phyloP scores from a whole-genome alignment of 2,329 filamentous ascomycete genomes.

The Cadophora gregata region DNA sequence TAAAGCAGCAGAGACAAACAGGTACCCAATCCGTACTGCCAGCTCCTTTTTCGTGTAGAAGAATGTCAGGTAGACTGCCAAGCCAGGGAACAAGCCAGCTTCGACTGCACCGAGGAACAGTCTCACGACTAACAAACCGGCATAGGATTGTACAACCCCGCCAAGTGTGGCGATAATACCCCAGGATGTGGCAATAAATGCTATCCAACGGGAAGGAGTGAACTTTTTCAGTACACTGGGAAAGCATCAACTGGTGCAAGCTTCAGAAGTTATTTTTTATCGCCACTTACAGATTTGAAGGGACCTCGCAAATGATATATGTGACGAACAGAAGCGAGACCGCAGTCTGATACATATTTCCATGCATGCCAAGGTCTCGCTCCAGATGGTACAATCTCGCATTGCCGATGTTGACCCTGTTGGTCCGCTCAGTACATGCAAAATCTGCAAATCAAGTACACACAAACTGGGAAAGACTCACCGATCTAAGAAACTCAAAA shows the following conservation, averaged over 20 bases:
- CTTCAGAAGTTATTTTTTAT: not conserved
- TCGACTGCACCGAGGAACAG: constrained; percentile 63
- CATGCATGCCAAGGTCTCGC: constrained; percentile 57
- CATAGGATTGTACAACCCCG: constrained; percentile 59
- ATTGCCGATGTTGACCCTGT: constrained; percentile 62
- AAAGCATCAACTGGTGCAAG: not conserved
- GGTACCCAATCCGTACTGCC: constrained; percentile 65
- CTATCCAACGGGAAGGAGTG: constrained; percentile 52
- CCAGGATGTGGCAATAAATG: constrained; percentile 55
- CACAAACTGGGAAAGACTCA: constrained; percentile 50
- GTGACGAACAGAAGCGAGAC: constrained; percentile 59
- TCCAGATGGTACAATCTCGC: constrained; percentile 63
- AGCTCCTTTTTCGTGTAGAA: constrained; percentile 69
- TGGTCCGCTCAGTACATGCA: not conserved
- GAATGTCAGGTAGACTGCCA: constrained; percentile 64
- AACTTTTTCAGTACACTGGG: constrained; percentile 50
- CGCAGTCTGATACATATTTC: constrained; percentile 61
- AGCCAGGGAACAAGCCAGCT: constrained; percentile 64
- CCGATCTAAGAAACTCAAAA: constrained; percentile 78
- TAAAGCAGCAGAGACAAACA: constrained; percentile 65
- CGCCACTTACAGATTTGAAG: constrained; percentile 49
- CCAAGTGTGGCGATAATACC: constrained; percentile 59
- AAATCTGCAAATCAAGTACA: constrained; percentile 43
- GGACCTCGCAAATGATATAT: constrained; percentile 54
- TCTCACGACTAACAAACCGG: constrained; percentile 58